phyloP scores from a whole-genome alignment of 1,284 basidiomycete species.

The Neonothopanus nambi region DNA sequence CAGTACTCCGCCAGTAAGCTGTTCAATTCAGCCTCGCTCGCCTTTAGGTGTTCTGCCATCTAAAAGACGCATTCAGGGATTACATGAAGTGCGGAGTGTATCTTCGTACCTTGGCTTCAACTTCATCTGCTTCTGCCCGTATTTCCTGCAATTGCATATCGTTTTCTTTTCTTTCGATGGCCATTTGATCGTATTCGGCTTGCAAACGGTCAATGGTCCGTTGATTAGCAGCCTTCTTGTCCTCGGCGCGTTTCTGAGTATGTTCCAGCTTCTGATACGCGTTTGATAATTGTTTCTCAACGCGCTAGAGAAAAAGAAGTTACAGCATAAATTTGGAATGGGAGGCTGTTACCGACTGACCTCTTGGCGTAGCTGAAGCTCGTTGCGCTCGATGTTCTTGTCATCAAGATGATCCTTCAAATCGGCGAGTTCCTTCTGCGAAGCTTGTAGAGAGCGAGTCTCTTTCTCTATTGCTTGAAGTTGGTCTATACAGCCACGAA shows the following conservation, averaged over 20 bases:
- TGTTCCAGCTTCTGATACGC: constrained; percentile 77
- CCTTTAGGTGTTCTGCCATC: constrained; percentile 74
- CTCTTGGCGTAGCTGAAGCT: constrained; percentile 66
- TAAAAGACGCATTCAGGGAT: constrained; percentile 28
- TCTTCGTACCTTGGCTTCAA: constrained; percentile 59
- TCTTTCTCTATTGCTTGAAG: constrained; percentile 74
- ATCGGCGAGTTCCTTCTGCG: constrained; percentile 63
- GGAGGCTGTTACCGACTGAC: constrained; percentile 34
- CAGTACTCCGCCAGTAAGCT: constrained; percentile 81
- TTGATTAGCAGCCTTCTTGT: constrained; percentile 68
- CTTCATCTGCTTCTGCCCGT: constrained; percentile 61
- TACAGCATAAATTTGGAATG: constrained; percentile 5
- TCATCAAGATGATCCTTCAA: constrained; percentile 67
- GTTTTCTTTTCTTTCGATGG: constrained; percentile 68
- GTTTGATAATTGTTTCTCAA: constrained; percentile 72
- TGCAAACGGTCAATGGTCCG: constrained; percentile 72
- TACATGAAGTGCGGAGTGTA: neutral
- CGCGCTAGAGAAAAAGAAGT: constrained; percentile 51
- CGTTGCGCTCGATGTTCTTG: constrained; percentile 70
- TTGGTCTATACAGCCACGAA: constrained; percentile 67
- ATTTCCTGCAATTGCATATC: constrained; percentile 75
- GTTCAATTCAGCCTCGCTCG: constrained; percentile 73
- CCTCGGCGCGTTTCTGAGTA: constrained; percentile 72
- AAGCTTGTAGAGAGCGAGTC: constrained; percentile 55
- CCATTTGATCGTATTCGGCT: constrained; percentile 76